Evolutionary conservation across 139 green algal species (phyloP), one percentile per base, ranked within the genome.

Genomic region (Micromonas commoda): DNA sequence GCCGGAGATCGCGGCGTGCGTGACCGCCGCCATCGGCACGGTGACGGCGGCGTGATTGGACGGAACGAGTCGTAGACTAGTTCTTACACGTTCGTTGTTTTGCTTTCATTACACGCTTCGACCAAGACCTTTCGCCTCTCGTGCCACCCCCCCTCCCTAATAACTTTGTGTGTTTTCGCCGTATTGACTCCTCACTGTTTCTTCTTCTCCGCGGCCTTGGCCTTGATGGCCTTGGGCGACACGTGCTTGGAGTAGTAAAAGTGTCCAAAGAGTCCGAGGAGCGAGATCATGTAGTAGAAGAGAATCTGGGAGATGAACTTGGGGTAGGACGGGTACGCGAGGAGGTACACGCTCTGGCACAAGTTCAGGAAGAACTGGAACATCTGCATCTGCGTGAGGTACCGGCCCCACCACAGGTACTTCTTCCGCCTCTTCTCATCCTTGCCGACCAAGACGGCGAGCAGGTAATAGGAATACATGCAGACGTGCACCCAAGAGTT

Each of bases 391-490:
- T 85, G 80, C 16, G 89, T 93, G 34, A 93, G 80, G 76, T 91
- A 89, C 65, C 76, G 82, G 5, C 88, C 88, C 88, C 88, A 92
- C 82, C 88, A 92, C 28, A 92, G 77, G 63, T 92, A 92, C 68
- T 87, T 90, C 39, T 73, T 80, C 24, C 82, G 60, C 33, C 32
- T 68, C 23, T 28, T 31, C 52, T 73, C 53, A 52, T 91, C 79
- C 71, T 90, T 91, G 29, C 81, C 82, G 28, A 91, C n/a, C 0
- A 86, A 16, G n/a, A 76, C 78, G 21, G 88, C 78, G 20, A 88
- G 61, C 26, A 91, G 61, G 78, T 92, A 92, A 81, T 92, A 92
- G 1, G 78, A 84, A 78, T 92, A 92, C 88, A 91, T 92, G 57
- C 86, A 57, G 23, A 92, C 85, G 70, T 92, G 88, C 67, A 92